These are phyloP conservation scores for Candida sanyaensis DNA, from an alignment of 1,139 yeast genomes.

Conservation along the genomic window DNA sequence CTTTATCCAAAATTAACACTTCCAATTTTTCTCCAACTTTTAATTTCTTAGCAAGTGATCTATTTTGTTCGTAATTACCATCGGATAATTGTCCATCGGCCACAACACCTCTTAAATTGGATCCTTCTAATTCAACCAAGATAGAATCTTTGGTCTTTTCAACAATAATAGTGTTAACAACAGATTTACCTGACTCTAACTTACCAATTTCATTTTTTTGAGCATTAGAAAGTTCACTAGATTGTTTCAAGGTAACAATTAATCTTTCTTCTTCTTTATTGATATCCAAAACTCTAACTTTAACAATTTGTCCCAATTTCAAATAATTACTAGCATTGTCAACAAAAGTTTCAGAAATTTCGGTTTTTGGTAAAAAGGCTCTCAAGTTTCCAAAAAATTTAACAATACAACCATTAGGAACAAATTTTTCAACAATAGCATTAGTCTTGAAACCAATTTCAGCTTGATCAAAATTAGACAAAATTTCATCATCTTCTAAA, in stretches of 20 bases:
- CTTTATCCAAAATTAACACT: constrained; percentile 70
- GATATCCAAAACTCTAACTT: constrained; percentile 63
- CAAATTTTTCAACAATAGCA: constrained; percentile 75
- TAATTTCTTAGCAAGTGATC: constrained; percentile 59
- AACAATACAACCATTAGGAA: constrained; percentile 77
- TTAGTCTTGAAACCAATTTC: constrained; percentile 61
- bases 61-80: constrained; percentile 70
- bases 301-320: constrained; percentile 81
- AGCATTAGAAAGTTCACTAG: constrained; percentile 50
- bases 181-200: constrained; percentile 61
- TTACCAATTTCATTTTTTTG: constrained; percentile 52
- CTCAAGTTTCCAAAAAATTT: constrained; percentile 77
- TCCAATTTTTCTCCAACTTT: constrained; percentile 61
- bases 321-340: constrained; percentile 76
- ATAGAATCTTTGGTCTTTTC: constrained; percentile 78
- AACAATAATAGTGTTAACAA: constrained; percentile 62
- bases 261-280: constrained; percentile 59
- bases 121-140: constrained; percentile 63
- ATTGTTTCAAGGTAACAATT: constrained; percentile 72
- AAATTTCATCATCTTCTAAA: constrained; percentile 59
- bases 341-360: constrained; percentile 88
- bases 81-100: constrained; percentile 77
- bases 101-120: constrained; percentile 68
- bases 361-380: constrained; percentile 84
- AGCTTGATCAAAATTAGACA: constrained; percentile 53